Base-by-base conservation (phyloP, 176 grass and related monocot genomes). In the Aegilops tauschii region DNA sequence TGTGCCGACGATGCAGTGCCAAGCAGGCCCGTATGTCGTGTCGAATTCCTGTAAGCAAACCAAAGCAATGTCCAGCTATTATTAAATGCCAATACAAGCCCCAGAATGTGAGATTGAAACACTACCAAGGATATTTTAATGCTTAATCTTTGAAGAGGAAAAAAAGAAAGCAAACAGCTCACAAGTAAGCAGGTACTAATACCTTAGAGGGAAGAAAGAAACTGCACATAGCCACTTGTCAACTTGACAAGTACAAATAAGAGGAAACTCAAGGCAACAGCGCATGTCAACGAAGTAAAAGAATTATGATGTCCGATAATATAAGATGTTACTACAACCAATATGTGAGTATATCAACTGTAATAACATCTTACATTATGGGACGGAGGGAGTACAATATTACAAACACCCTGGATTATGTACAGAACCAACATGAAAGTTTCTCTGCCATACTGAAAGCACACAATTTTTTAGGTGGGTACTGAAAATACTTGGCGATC, bases 1-100 rank as follows among this genome's bases (percentile, higher is more conserved):
- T 83, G 85, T 92, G 76, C 93, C 93, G 23, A 94, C 93, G 31
- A 94, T 94, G 87, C 93, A 94, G 52, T 94, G 93, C 93, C 93
- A 94, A 27, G 93, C 93, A 79, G 93, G 93, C 0, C 93, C 93
- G 25, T 94, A 94, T 6, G 90, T 80, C 28, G 87, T 80, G 61
- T 94, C 93, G 12, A 94, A 94, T 67, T 94, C 93, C 90, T 94
- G 82, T 3, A 59, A 61, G 49, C 18, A 83, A 25, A 83, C 45
- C 17, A 79, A 69, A 83, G 42, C 3, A 70, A 56, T n/a, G 34
- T 4, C 64, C 30, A 80, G 59, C 17, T 35, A 79, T 54, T 30
- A 70, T 56, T 13, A 72, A 12, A 27, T 78, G 21, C 30, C 5
- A 74, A 30, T n/a, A 82, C 30, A 1, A 40, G 17, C 8, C n/a